Conservation (phyloP, 2,329 filamentous ascomycete species). For the Diaporthe amygdali region DNA sequence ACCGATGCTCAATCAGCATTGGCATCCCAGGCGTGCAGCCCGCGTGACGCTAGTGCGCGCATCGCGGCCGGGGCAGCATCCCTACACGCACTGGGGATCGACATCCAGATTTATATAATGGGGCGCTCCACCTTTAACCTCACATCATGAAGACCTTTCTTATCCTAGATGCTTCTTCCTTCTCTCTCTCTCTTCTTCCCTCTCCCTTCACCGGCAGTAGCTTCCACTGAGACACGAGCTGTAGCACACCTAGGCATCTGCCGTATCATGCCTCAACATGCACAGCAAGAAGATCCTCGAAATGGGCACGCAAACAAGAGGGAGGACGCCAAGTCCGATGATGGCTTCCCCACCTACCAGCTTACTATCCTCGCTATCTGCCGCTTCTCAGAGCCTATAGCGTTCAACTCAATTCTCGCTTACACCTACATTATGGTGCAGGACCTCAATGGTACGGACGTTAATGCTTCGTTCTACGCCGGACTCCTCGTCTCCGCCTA, state of each 20-base stretch:
- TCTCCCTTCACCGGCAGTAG: neutral
- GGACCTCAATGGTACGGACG: slow-evolving; percentile 43
- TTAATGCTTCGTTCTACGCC: slow-evolving; percentile 51
- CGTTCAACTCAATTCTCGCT: slow-evolving; percentile 50
- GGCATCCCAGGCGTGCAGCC: neutral
- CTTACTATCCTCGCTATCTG: slow-evolving; percentile 51
- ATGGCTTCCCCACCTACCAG: slow-evolving; percentile 48
- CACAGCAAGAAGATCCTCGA: neutral
- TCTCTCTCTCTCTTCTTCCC: neutral
- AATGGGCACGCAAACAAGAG: neutral
- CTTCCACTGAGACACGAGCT: neutral
- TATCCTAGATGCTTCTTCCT: neutral
- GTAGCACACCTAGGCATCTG: neutral
- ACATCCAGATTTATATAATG: slow-evolving; percentile 8
- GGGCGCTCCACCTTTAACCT: slow-evolving; percentile 4
- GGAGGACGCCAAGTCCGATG: neutral
- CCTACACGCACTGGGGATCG: neutral
- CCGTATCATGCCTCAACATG: slow-evolving; percentile 14
- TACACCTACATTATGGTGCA: slow-evolving; percentile 49
- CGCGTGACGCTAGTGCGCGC: neutral
- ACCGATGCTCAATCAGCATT: neutral
- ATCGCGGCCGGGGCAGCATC: neutral
- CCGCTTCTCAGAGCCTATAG: slow-evolving; percentile 50
- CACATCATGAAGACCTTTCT: neutral
- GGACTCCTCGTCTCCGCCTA: slow-evolving; percentile 53